phyloP scores from a whole-genome alignment of 73 alveolate genomes.

The Blepharisma stoltei region DNA sequence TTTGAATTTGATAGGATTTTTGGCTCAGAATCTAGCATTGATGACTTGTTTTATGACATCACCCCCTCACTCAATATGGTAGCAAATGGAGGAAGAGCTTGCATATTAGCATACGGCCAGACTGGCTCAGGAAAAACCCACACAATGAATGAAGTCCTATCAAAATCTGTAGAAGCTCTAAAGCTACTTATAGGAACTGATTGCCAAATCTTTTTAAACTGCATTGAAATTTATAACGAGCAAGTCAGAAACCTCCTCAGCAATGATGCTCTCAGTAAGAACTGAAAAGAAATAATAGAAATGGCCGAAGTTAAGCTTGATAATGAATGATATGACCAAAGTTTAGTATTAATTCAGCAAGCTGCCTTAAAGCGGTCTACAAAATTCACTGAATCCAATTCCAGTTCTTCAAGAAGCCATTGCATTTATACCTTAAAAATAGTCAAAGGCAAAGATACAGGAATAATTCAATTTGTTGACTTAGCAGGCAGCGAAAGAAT shows the following conservation, averaged over 20 bases:
- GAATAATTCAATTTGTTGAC: conserved; percentile 90
- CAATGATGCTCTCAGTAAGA: conserved; percentile 12
- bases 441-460: conserved; percentile 40
- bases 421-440: conserved; percentile 64
- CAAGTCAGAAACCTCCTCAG: conserved; percentile 29
- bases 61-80: not conserved
- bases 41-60: not conserved
- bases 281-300: conserved; percentile 9
- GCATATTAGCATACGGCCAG: conserved; percentile 30
- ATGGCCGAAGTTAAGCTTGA: conserved; percentile 16
- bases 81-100: conserved; percentile 22
- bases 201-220: not conserved
- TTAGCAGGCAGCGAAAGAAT: conserved; percentile 92
- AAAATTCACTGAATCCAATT: conserved; percentile 74
- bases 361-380: conserved; percentile 71
- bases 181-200: not conserved
- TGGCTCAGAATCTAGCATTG: conserved; percentile 1
- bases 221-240: conserved; percentile 21
- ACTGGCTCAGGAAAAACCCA: conserved; percentile 32
- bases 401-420: conserved; percentile 75
- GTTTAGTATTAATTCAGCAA: conserved; percentile 32
- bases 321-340: conserved; percentile 37
- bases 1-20: not conserved
- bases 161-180: conserved; percentile 11
- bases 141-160: conserved; percentile 22